Evolutionary conservation across 768 basidiomycete species (phyloP).

Genomic region (Cystofilobasidium capitatum): DNA sequence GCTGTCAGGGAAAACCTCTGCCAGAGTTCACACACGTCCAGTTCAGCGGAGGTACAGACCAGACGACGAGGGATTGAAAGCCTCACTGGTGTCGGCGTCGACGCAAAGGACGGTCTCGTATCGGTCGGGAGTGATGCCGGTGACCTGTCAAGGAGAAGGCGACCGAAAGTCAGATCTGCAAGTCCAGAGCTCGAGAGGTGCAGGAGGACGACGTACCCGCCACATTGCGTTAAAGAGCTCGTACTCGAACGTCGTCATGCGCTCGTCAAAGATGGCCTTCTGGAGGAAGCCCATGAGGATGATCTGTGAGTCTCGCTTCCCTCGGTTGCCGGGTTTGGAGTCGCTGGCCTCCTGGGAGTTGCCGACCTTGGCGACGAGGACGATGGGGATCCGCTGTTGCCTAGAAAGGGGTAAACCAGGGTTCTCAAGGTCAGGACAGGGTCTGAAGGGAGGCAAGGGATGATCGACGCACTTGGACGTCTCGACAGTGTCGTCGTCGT

Average conservation of each 20-base stretch:
- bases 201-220: conserved; percentile 44
- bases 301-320: conserved; percentile 97
- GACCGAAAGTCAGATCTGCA: no score
- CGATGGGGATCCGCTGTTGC: conserved; percentile 92
- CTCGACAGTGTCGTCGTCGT: conserved; percentile 83
- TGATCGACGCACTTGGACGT: conserved; percentile 41
- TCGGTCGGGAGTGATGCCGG: conserved; percentile 88
- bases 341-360: conserved; percentile 84
- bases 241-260: conserved; percentile 99
- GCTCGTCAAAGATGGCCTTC: conserved; percentile 99
- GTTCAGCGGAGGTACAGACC: conserved; percentile 48
- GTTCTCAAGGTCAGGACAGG: background rate
- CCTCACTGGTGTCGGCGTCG: conserved; percentile 53
- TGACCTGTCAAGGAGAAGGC: conserved; percentile 42
- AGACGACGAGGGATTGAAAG: no score
- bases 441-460: background rate
- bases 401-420: conserved; percentile 43
- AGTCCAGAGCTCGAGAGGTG: no score
- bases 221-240: conserved; percentile 99
- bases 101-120: conserved; percentile 84
- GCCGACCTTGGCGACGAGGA: conserved; percentile 90
- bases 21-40: background rate
- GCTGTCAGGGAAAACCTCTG: conserved; percentile 90
- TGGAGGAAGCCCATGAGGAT: conserved; percentile 96
- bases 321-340: conserved; percentile 91